A percentile compares a stretch with the other conserved stretches of the same genome.
Conservation (phyloP, 345 rosid genomes). For the Moringa oleifera region DNA sequence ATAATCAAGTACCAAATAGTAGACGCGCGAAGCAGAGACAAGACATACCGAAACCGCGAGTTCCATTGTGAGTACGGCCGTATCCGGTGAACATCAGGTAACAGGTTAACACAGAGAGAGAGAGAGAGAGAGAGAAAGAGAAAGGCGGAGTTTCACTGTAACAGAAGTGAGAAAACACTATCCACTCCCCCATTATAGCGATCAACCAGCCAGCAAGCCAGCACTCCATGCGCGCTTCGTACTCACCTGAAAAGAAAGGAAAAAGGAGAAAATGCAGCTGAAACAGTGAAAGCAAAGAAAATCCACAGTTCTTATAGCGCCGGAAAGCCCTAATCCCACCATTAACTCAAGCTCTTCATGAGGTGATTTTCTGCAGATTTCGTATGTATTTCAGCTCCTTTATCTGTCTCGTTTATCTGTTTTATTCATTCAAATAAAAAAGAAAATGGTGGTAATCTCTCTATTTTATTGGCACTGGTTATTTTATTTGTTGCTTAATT, state of each 20-base stretch:
- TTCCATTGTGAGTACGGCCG: no score
- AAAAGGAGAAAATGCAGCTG: background rate
- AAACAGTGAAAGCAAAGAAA: background rate
- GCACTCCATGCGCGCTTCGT: background rate
- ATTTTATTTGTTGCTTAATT: background rate
- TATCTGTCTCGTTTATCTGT: background rate
- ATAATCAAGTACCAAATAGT: background rate
- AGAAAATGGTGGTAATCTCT: background rate
- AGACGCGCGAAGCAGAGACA: background rate
- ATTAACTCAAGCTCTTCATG: background rate
- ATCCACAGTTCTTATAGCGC: background rate
- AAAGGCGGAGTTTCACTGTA: background rate
- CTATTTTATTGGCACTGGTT: no score
- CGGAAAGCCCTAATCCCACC: background rate
- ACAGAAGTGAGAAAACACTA: slow-evolving; percentile 15
- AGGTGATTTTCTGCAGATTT: background rate
- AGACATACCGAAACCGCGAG: background rate
- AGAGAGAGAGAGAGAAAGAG: background rate
- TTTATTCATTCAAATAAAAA: background rate
- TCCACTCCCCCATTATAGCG: slow-evolving; percentile 18
- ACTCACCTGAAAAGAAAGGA: background rate
- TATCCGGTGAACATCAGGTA: slow-evolving; percentile 34
- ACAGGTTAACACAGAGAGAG: slow-evolving; percentile 16
- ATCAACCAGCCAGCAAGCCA: background rate
- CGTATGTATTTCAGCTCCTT: background rate